These are phyloP conservation scores for Magnolia kwangsiensis DNA, from an alignment of 164 flowering plant species.

Conservation along the genomic window DNA sequence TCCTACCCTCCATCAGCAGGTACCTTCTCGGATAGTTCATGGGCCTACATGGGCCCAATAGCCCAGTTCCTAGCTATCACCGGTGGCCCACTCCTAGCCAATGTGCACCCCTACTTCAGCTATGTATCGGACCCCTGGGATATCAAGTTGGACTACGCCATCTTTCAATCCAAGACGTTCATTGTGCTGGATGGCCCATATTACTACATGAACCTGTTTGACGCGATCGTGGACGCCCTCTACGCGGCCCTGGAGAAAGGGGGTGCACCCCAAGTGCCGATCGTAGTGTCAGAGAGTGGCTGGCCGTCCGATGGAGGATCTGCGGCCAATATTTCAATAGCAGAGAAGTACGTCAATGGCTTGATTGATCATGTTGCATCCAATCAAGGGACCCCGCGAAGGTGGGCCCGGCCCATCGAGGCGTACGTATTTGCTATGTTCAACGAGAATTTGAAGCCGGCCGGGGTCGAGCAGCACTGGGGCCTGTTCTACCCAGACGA, in stretches of 20 bases:
- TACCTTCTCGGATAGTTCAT: not conserved
- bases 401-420: conserved; percentile 1
- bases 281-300: conserved; percentile 13
- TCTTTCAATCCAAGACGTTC: not conserved
- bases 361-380: not conserved
- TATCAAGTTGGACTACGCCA: not conserved
- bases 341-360: not conserved
- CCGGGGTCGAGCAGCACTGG: conserved; percentile 9
- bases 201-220: conserved; percentile 4
- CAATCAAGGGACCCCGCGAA: conserved; percentile 8
- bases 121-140: not conserved
- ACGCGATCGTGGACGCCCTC: conserved; percentile 12
- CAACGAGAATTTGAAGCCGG: conserved; percentile 9
- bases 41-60: conserved; percentile 2
- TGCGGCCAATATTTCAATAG: not conserved
- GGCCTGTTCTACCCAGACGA: conserved; percentile 14
- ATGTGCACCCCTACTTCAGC: conserved; percentile 9
- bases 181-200: not conserved
- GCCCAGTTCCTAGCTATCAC: not conserved
- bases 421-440: conserved; percentile 15
- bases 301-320: conserved; percentile 14
- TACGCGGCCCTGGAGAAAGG: conserved; percentile 12
- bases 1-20: conserved; percentile 12
- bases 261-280: not conserved
- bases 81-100: conserved; percentile 6